Evolutionary conservation across 805 yeast genomes (phyloP).

Genomic region (Peterozyma xylosa): DNA sequence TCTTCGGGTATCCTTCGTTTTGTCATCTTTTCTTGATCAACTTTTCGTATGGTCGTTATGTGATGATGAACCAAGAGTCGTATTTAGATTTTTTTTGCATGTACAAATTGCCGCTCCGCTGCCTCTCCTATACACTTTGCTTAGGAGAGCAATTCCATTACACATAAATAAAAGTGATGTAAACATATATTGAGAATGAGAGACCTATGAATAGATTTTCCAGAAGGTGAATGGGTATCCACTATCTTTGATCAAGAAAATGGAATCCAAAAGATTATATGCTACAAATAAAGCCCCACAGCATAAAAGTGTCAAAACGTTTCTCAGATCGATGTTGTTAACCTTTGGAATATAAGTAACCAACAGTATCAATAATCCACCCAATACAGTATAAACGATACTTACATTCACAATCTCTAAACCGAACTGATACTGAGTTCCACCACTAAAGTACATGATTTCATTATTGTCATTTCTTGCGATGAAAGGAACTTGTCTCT

Average conservation of each 20-base stretch:
- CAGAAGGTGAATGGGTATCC: conserved; percentile 37
- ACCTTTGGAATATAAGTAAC: conserved; percentile 26
- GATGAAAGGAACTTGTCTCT: conserved; percentile 55
- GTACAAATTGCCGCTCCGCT: too few relatives aligned
- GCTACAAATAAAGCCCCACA: conserved; percentile 24
- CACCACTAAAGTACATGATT: conserved; percentile 58
- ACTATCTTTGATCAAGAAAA: conserved; percentile 37
- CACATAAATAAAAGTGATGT: too few relatives aligned
- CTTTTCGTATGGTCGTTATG: too few relatives aligned
- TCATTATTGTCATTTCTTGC: conserved; percentile 42
- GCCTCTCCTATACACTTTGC: too few relatives aligned
- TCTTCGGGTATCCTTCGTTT: too few relatives aligned
- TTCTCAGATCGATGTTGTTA: conserved; percentile 1
- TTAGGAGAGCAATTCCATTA: too few relatives aligned
- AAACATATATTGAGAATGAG: too few relatives aligned
- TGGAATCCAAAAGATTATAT: conserved; percentile 35
- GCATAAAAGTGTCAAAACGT: conserved; percentile 15
- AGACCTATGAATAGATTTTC: conserved; percentile 2
- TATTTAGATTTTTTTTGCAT: too few relatives aligned
- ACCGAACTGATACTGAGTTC: conserved; percentile 63
- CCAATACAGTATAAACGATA: conserved; percentile 40
- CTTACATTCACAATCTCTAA: conserved; percentile 52
- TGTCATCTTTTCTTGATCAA: too few relatives aligned
- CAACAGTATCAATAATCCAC: conserved; percentile 30
- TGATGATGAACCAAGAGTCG: too few relatives aligned